Evolutionary conservation across 805 yeast species (phyloP), one percentile per base, ranked within the genome.

Genomic region (Candida arabinofermentans): DNA sequence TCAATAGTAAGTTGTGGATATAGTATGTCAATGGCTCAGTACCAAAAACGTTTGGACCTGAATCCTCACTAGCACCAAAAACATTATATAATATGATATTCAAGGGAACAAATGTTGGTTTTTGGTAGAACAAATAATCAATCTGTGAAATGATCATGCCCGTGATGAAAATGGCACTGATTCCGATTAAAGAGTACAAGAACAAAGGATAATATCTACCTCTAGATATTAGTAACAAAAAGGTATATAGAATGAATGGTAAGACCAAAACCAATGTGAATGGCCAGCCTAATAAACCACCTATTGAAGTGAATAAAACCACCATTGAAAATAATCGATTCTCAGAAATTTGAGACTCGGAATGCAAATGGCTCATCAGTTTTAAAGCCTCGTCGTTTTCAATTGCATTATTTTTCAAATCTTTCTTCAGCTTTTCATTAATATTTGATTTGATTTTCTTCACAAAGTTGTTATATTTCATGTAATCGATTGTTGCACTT

Each of bases 31-130:
- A 69, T 12, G 93, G 87, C 60, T 90, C 97, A 5, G 76, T 76
- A 22, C 97, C 97, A 64, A 89, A 91, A 19, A 91, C 88, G 45
- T 86, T 82, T 1, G 97, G 97, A 0, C 97, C 97, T 21, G 86
- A 71, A 6, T 74, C 74, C 32, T 77, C 85, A 42, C 71, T 69
- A 0, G 95, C 80, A 56, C 70, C 61, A 43, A 83, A 64, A 2
- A 90, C 96, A 55, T 91, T 90, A 64, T 91, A 91, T 18, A 79
- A 61, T 4, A 89, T 82, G 47, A 89, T 89, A 57, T 90, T 91
- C 50, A 82, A 67, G 0, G 96, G 90, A 2, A 90, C 95, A 23
- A 86, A 71, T 1, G 75, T 71, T 7, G 77, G 57, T 37, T 72
- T 74, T 7, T 75, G 70, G 58, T 88, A 90, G 46, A 81, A 77